Evolutionary conservation across 2,329 filamentous ascomycete genomes (phyloP).

Genomic region (Neospermospora avenae): DNA sequence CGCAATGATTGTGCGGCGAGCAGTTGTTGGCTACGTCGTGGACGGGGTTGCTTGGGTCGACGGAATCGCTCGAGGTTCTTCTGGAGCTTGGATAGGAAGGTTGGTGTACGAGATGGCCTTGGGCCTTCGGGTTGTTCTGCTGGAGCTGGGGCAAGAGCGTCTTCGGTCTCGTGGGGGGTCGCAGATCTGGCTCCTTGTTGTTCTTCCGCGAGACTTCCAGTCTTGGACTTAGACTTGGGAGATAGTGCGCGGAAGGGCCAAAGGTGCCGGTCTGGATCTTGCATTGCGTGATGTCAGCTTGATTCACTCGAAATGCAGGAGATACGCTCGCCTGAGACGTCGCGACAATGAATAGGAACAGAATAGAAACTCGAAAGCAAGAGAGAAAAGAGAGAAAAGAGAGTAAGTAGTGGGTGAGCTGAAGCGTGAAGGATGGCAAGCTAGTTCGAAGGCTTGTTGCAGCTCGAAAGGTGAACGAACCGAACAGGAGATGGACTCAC

Average conservation of each 20-base stretch:
- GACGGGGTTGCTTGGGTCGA: neutral
- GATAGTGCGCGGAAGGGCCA: neutral
- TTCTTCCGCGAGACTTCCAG: neutral
- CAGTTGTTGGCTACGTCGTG: neutral
- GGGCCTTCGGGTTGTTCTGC: neutral
- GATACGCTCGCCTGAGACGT: neutral
- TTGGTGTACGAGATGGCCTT: neutral
- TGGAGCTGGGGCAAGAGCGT: neutral
- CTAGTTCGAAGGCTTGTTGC: neutral
- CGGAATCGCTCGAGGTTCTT: neutral
- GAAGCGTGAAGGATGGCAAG: neutral
- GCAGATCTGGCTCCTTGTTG: neutral
- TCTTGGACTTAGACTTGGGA: neutral
- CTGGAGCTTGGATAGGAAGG: neutral
- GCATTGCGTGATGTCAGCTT: neutral
- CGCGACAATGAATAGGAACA: neutral
- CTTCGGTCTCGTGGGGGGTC: neutral
- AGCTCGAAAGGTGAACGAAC: too few relatives aligned
- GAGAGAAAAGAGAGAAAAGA: too few relatives aligned
- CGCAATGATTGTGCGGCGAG: neutral
- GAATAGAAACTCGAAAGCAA: neutral
- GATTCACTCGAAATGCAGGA: neutral
- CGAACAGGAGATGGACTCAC: too few relatives aligned
- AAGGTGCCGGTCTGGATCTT: neutral
- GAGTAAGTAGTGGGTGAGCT: neutral